Conservation (phyloP, 1,284 basidiomycete genomes). For the Heterobasidion annosum region DNA sequence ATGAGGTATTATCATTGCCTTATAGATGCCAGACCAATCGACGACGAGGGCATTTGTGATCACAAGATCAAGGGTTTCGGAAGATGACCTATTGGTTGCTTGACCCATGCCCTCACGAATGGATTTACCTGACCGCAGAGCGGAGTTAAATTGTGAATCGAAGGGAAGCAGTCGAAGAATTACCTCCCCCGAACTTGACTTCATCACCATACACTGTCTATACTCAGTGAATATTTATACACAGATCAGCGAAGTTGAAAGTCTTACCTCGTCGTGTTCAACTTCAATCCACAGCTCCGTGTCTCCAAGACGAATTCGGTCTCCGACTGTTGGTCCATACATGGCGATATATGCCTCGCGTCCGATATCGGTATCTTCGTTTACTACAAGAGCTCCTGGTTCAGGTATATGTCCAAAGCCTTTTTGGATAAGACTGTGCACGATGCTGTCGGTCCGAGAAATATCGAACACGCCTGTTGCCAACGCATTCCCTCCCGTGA, state of each 20-base stretch:
- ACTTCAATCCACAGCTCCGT: conserved; percentile 90
- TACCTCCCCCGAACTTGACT: conserved; percentile 95
- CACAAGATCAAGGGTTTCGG: conserved; percentile 79
- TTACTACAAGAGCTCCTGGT: conserved; percentile 41
- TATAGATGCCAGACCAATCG: conserved; percentile 95
- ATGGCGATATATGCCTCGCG: conserved; percentile 78
- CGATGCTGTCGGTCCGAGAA: conserved; percentile 34
- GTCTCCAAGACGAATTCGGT: conserved; percentile 84
- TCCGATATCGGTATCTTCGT: conserved; percentile 42
- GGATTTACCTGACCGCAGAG: conserved; percentile 60
- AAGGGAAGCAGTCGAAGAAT: background rate
- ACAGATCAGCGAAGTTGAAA: background rate
- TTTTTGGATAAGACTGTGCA: conserved; percentile 32
- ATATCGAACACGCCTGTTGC: conserved; percentile 49
- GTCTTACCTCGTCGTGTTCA: conserved; percentile 73
- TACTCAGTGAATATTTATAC: background rate
- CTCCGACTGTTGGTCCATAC: conserved; percentile 93
- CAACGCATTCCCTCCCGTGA: conserved; percentile 79
- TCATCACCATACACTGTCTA: conserved; percentile 88
- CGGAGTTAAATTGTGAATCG: background rate
- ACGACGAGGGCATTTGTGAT: conserved; percentile 94
- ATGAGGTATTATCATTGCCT: conserved; percentile 34
- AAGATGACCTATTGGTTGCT: conserved; percentile 63
- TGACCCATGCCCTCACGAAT: conserved; percentile 98
- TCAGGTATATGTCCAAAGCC: conserved; percentile 61